Base-by-base conservation (phyloP, 2,329 filamentous ascomycete species). In the Neonectria coccinea region DNA sequence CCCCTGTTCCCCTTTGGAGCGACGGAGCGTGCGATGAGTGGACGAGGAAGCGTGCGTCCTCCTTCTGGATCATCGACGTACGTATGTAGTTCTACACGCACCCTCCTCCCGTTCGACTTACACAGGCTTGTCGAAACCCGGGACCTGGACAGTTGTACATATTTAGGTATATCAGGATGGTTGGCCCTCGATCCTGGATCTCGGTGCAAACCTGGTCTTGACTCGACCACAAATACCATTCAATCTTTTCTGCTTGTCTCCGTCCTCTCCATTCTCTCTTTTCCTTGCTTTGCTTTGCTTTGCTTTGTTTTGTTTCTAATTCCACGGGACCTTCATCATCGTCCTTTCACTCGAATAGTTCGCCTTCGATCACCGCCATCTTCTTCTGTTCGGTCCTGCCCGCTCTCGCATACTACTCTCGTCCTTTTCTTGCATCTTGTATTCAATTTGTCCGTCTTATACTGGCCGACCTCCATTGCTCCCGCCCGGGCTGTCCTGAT, bases 401-500 rank as follows among this genome's bases (percentile, higher is more conserved):
- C 4, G n/a, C 12, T 20, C 27, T 33, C 25, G 25, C 48, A 33
- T 47, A 5, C 12, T 47, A 5, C 6, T 45, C 42, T 22, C 44
- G 44, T 25, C 25, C 5, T 6, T 25, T 25, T 6, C 25, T 25
- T 12, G 5, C 42, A 12, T 25, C 25, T 45, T 25, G 41, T 44
- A 10, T 11, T 20, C 41, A 5, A 44, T 11, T 11, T 44, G 20
- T 33, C 11, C 31, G 31, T 63, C 50, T 55, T 44, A 63, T 63
- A 55, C 12, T 59, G 58, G 22, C 54, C 27, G 29, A 39, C 47
- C 18, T 12, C 31, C 29, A 62, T 47, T 50, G 59, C 29, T 57
- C 3, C 54, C 39, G 20, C 45, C 16, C 20, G 25, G 54, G 33
- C 31, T 57, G 53, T 25, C 20, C 42, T 42, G 31, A 56, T 33